A percentile compares a stretch with the other conserved stretches of the same genome.
These are phyloP conservation scores for Aspergillus fumigatiaffinis DNA, from an alignment of 2,329 filamentous ascomycete species.

Conservation along the genomic window DNA sequence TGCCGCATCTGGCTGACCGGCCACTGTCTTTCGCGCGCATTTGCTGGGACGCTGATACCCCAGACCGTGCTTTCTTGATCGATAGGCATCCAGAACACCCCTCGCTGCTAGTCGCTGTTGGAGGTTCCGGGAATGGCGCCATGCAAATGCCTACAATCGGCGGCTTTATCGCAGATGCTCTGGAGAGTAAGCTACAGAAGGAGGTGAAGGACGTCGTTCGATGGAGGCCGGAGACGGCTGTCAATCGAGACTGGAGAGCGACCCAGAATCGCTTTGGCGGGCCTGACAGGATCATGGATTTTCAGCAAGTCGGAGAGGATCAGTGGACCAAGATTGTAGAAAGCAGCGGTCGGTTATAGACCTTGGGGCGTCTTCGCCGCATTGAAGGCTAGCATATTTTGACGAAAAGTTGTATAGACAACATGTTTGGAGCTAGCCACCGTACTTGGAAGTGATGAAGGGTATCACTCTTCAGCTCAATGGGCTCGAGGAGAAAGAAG, in stretches of 20 bases:
- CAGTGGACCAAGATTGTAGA: constrained; percentile 35
- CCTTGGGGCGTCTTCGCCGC: too few relatives aligned
- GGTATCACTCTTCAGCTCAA: neutral
- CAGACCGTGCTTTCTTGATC: constrained; percentile 53
- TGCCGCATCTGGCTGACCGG: constrained; percentile 50
- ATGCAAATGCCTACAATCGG: constrained; percentile 53
- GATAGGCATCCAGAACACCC: constrained; percentile 44
- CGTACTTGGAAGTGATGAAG: neutral
- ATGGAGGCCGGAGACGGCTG: constrained; percentile 52
- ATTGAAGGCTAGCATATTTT: neutral
- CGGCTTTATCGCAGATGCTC: constrained; percentile 46
- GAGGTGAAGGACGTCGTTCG: constrained; percentile 43
- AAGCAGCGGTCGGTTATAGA: neutral
- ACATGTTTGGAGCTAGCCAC: neutral
- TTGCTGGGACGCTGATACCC: constrained; percentile 57
- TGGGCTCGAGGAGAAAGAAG: neutral
- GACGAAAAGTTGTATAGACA: neutral
- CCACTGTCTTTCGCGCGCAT: constrained; percentile 50
- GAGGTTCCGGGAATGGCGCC: constrained; percentile 52
- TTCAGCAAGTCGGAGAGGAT: constrained; percentile 37
- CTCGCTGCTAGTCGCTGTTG: constrained; percentile 47
- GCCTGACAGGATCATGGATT: constrained; percentile 47
- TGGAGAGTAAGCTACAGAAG: constrained; percentile 44
- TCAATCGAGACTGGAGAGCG: constrained; percentile 45
- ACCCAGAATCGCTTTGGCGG: constrained; percentile 49